phyloP scores from a whole-genome alignment of 2,329 filamentous ascomycete genomes.

The Dactylellina haptotyla region DNA sequence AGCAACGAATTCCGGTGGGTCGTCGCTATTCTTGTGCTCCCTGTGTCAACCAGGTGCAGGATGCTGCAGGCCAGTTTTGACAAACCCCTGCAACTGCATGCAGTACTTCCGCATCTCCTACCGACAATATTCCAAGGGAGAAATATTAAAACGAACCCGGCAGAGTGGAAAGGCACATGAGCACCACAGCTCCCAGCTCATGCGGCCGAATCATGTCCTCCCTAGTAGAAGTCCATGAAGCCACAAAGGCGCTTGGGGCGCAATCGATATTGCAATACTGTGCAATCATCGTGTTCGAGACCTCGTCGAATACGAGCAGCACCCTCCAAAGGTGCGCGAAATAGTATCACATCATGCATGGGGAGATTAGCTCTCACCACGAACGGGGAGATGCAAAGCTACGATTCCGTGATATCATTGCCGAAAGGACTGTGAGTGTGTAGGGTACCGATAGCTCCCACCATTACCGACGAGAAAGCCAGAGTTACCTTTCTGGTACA shows the following conservation, averaged over 20 bases:
- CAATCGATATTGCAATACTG: slow-evolving; percentile 20
- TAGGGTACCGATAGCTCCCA: too few relatives aligned
- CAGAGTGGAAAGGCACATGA: slow-evolving; percentile 19
- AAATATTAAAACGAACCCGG: slow-evolving; percentile 11
- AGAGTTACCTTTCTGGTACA: not conserved
- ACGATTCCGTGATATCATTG: slow-evolving; percentile 43
- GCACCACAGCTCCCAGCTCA: slow-evolving; percentile 12
- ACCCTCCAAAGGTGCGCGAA: not conserved
- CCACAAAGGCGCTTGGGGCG: slow-evolving; percentile 14
- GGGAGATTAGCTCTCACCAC: not conserved
- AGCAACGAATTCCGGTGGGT: not conserved
- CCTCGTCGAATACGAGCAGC: slow-evolving; percentile 12
- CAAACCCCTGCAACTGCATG: slow-evolving; percentile 12
- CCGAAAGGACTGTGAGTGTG: too few relatives aligned
- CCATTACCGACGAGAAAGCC: not conserved
- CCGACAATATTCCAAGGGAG: slow-evolving; percentile 6
- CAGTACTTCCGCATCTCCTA: slow-evolving; percentile 9
- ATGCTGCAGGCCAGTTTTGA: too few relatives aligned
- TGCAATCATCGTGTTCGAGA: slow-evolving; percentile 23
- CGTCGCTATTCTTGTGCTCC: slow-evolving; percentile 7
- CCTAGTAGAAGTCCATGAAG: not conserved
- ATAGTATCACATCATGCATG: not conserved
- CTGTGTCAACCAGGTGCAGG: too few relatives aligned
- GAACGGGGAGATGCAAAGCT: not conserved
- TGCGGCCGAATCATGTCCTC: slow-evolving; percentile 34